These are phyloP conservation scores for Fraxinus angustifolia DNA, from an alignment of 305 asterid genomes.

Conservation along the genomic window DNA sequence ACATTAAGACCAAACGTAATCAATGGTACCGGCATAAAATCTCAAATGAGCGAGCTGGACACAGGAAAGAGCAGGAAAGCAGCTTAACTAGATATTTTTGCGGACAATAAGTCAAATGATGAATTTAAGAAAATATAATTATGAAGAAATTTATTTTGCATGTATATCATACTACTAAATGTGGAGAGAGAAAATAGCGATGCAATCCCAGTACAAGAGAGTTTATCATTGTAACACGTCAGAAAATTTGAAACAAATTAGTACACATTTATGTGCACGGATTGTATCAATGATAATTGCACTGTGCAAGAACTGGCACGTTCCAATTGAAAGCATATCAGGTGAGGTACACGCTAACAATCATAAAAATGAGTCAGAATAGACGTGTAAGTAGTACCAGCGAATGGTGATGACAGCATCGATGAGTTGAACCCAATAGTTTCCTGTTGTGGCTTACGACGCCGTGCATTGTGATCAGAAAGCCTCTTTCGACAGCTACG, in stretches of 20 bases:
- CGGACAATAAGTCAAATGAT: background rate
- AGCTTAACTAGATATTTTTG: background rate
- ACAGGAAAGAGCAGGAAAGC: background rate
- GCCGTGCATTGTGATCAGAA: conserved; percentile 85
- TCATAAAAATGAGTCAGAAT: background rate
- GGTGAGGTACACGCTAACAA: background rate
- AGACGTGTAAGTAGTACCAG: conserved; percentile 40
- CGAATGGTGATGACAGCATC: conserved; percentile 47
- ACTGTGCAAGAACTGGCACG: background rate
- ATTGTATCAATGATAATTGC: conserved; percentile 8
- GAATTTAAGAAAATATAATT: background rate
- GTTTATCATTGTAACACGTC: background rate
- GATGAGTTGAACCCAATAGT: conserved; percentile 52
- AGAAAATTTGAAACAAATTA: background rate
- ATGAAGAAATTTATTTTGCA: background rate
- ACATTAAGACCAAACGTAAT: conserved; percentile 1
- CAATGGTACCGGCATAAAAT: background rate
- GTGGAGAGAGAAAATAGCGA: background rate
- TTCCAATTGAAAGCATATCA: background rate
- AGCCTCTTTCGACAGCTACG: conserved; percentile 89
- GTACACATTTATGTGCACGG: background rate
- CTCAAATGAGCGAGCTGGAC: background rate
- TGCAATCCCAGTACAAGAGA: background rate
- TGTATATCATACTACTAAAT: background rate
- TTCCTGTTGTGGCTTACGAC: conserved; percentile 80